Evolutionary conservation across 139 green algal species (phyloP).

Genomic region (Chlorella sorokiniana): DNA sequence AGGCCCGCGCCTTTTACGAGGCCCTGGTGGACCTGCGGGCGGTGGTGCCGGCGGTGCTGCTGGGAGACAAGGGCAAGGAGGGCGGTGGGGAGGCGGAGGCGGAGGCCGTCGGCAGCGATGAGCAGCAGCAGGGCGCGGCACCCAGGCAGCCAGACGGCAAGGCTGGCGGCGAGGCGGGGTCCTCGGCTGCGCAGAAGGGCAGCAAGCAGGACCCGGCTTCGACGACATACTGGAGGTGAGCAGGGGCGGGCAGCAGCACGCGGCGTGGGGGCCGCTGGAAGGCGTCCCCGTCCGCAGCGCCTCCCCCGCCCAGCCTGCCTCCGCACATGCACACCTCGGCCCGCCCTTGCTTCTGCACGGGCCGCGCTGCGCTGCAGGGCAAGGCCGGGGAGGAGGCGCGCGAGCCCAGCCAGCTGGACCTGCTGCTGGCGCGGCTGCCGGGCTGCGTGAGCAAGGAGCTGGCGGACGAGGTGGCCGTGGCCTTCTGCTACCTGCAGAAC

Average conservation of each 20-base stretch:
- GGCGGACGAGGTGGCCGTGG: slow-evolving; percentile 80
- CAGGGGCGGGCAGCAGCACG: neutral
- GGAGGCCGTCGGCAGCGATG: neutral
- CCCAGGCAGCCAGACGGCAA: neutral
- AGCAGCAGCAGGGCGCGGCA: neutral
- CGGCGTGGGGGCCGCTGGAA: neutral
- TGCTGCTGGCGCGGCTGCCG: slow-evolving; percentile 73
- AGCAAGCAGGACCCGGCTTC: neutral
- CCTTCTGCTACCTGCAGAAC: slow-evolving; percentile 89
- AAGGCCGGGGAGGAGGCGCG: slow-evolving; percentile 21
- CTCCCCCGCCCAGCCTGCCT: neutral
- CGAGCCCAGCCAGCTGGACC: slow-evolving; percentile 55
- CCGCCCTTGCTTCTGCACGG: too few relatives aligned
- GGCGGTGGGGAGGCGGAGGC: slow-evolving; percentile 10
- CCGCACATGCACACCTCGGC: too few relatives aligned
- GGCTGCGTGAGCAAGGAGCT: slow-evolving; percentile 78
- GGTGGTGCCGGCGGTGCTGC: slow-evolving; percentile 82
- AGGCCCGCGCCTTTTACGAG: slow-evolving; percentile 87
- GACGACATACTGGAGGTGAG: slow-evolving; percentile 17
- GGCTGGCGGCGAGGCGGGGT: slow-evolving; percentile 16
- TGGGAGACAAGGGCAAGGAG: slow-evolving; percentile 55
- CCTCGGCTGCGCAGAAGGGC: neutral
- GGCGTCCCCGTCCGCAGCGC: neutral
- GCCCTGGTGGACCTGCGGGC: slow-evolving; percentile 78
- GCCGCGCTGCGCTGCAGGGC: neutral